Evolutionary conservation across 2,329 filamentous ascomycete genomes (phyloP), one percentile per base, ranked within the genome.

Genomic region (Sarocladiaceae sp.): DNA sequence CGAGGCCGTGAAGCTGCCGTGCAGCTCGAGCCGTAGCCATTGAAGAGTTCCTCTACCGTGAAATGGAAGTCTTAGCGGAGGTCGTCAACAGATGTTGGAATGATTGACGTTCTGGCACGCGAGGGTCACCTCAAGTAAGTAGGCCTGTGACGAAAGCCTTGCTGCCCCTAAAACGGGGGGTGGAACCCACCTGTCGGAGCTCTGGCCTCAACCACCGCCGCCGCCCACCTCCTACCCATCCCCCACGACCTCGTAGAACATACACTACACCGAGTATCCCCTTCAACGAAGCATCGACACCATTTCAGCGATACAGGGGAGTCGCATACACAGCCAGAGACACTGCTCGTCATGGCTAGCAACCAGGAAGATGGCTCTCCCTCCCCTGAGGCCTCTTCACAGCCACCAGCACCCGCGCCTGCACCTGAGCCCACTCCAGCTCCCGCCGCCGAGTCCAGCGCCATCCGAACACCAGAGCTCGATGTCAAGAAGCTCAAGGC

Each of bases 401-500:
- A 51, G 43, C 51, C 46, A 29, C 46, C 50, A 24, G 45, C 50
- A 23, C 41, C 44, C 43, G 50, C 47, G 33, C 40, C 48, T n/a
- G 45, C 42, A 15, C 48, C 48, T 12, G 47, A 50, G 33, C 51
- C 54, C 44, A 47, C 51, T 44, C 54, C 55, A 48, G 49, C 52
- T 62, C 51, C 58, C 57, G 49, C 63, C 52, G 54, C 60, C 49
- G 54, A 65, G 53, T 54, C 67, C 47, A 66, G 58, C 52, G 10
- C 66, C 50, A 69, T 64, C 52, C 65, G 71, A 48, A 83, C 79
- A 58, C 83, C 83, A 42, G 86, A 95, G 71, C 85, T 98, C 62
- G 90, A 98, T 61, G 69, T 95, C 54, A 70, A 82, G 57, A 95
- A 95, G 73, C 82, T 98, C 39, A 85, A 95, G 65, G 77, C 86